Evolutionary conservation across 306 rosid species (phyloP), one percentile per base, ranked within the genome.

Genomic region (Rosa persica): DNA sequence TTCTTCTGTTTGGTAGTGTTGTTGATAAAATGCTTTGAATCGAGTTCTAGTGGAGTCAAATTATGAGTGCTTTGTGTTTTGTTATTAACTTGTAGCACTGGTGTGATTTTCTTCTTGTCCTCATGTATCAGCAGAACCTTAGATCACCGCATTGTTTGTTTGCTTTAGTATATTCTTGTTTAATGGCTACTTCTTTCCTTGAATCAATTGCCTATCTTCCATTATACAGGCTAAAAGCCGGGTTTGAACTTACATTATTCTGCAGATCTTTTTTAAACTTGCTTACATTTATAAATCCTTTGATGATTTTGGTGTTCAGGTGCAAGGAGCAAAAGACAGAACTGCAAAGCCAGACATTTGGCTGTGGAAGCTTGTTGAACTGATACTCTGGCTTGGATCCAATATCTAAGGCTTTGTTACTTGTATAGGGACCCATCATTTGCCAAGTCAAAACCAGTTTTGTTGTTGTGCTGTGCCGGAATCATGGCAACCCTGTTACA

Each of bases 401-500:
- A 76, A 27, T 81, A 73, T 80, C 47, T 85, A n/a, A 80, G 82
- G 42, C 43, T 76, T 64, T 62, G 38, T 47, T 85, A 80, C 80
- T 85, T 82, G 84, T 67, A 49, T 66, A 87, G 81, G 61, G 84
- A 83, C 75, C 94, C 72, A 80, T 71, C 80, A 73, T 72, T 86
- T 78, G 76, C 89, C 13, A 88, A 88, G 81, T 79, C 96, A 49
- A 88, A 86, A 79, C 88, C 87, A 46, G 89, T 89, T 78, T 76
- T 83, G 78, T 83, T 89, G 78, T 69, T 91, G 87, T 58, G 88
- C 76, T 76, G 85, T 12, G 91, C 92, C n/a, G 94, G 94, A 78
- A 81, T 80, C 71, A 91, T 96, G 97, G 96, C 96, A 67, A 86
- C 97, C 39, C 40, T 91, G 80, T 83, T 80, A 43, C 93, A 96